A percentile compares a stretch with the other conserved stretches of the same genome.
These are phyloP conservation scores for Chimonanthus salicifolius DNA, from an alignment of 164 flowering plant species.

Conservation along the genomic window DNA sequence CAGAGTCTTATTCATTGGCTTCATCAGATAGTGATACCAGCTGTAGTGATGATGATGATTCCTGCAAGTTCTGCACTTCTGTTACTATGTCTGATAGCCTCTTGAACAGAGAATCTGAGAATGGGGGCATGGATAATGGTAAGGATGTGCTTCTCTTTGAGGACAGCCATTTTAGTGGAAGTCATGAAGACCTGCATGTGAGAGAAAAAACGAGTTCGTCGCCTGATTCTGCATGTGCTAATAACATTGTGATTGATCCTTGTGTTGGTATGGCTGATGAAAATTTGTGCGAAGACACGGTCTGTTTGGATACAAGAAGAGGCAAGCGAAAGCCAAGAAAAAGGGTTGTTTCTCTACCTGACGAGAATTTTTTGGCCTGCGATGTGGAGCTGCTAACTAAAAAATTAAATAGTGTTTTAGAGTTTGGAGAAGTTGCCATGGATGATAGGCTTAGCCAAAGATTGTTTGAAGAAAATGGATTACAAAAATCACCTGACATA, in stretches of 20 bases:
- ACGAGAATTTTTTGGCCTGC: slow-evolving; percentile 18
- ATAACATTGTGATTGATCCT: slow-evolving; percentile 12
- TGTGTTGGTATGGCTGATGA: slow-evolving; percentile 18
- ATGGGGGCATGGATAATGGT: slow-evolving; percentile 17
- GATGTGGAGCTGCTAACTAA: slow-evolving; percentile 13
- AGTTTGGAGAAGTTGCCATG: slow-evolving; percentile 10
- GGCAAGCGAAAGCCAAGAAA: slow-evolving; percentile 36
- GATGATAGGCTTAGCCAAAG: slow-evolving; percentile 14
- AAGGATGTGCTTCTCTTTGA: slow-evolving; percentile 7
- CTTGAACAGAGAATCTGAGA: slow-evolving; percentile 18
- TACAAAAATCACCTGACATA: neutral
- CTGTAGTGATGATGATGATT: slow-evolving; percentile 51
- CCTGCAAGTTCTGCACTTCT: slow-evolving; percentile 22
- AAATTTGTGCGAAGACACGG: slow-evolving; percentile 20
- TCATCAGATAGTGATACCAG: slow-evolving; percentile 86
- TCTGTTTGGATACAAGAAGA: slow-evolving; percentile 30
- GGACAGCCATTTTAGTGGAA: slow-evolving; percentile 10
- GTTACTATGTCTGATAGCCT: slow-evolving; percentile 22
- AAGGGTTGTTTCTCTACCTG: slow-evolving; percentile 43
- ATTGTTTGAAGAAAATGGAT: neutral
- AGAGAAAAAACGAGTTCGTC: slow-evolving; percentile 23
- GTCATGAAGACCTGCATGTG: slow-evolving; percentile 10
- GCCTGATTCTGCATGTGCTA: slow-evolving; percentile 4
- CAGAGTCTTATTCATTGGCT: slow-evolving; percentile 68
- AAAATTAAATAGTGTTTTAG: slow-evolving; percentile 26